These are phyloP conservation scores for Psilocybe subaeruginosa DNA, from an alignment of 768 basidiomycete genomes.

Conservation along the genomic window DNA sequence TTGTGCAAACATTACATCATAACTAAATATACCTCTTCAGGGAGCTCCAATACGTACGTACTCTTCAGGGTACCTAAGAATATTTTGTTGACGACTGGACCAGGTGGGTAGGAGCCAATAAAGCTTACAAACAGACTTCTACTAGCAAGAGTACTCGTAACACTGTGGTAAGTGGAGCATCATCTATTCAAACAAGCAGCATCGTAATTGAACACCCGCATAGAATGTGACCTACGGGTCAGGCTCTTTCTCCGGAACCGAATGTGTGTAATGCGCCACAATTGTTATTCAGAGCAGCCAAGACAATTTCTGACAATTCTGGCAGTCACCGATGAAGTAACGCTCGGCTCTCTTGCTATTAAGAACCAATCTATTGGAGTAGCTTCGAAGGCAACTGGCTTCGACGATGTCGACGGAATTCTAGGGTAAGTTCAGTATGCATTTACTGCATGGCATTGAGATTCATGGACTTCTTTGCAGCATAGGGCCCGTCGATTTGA, in stretches of 20 bases:
- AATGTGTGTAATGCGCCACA: slow-evolving; percentile 40
- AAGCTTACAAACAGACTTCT: slow-evolving; percentile 45
- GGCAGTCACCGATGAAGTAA: slow-evolving; percentile 49
- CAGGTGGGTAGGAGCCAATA: slow-evolving; percentile 56
- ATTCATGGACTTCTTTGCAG: slow-evolving; percentile 1
- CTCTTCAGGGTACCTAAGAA: neutral
- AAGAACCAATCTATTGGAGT: slow-evolving; percentile 23
- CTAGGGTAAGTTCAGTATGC: slow-evolving; percentile 15
- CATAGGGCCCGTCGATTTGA: slow-evolving; percentile 24
- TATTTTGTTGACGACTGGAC: neutral
- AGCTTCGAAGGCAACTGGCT: slow-evolving; percentile 19
- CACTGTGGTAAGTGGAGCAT: slow-evolving; percentile 31
- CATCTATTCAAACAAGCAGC: neutral
- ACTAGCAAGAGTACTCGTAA: slow-evolving; percentile 41
- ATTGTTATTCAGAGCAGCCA: neutral
- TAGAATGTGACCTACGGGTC: slow-evolving; percentile 59
- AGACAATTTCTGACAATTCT: neutral
- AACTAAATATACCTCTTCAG: slow-evolving; percentile 8
- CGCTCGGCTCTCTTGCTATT: slow-evolving; percentile 33
- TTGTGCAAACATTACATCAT: neutral
- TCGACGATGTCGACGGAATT: slow-evolving; percentile 23
- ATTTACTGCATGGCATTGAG: neutral
- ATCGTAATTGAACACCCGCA: slow-evolving; percentile 5
- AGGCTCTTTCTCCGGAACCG: slow-evolving; percentile 54
- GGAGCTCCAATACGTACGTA: slow-evolving; percentile 38